Evolutionary conservation across 73 alveolate species (phyloP).

Genomic region (Paramecium sonneborni): DNA sequence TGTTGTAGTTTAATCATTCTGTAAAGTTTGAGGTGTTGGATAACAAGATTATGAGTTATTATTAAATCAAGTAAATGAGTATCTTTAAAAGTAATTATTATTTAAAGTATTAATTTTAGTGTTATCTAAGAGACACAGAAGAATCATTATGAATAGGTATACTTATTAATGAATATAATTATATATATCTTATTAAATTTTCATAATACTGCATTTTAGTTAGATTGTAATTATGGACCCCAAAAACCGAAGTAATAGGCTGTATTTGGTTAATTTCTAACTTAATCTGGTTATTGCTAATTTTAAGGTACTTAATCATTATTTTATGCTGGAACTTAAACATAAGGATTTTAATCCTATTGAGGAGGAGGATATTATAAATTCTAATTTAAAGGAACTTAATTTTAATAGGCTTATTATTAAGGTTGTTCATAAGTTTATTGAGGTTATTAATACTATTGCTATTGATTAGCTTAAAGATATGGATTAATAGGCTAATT

Average conservation of each 20-base stretch:
- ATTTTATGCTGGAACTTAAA: neutral
- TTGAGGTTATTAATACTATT: neutral
- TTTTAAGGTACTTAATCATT: neutral
- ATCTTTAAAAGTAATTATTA: neutral
- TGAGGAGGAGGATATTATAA: neutral
- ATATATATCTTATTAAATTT: neutral
- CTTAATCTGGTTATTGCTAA: neutral
- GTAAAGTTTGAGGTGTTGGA: slow-evolving; percentile 41
- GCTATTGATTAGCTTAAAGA: neutral
- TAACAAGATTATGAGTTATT: slow-evolving; percentile 3
- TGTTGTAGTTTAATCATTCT: slow-evolving; percentile 26
- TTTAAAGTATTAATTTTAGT: neutral
- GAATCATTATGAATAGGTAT: neutral
- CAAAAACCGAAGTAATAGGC: slow-evolving; percentile 42
- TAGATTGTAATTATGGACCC: slow-evolving; percentile 35
- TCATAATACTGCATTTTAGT: neutral
- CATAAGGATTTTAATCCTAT: neutral
- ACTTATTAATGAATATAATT: neutral
- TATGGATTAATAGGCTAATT: neutral
- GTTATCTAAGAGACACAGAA: neutral
- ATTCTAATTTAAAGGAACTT: neutral
- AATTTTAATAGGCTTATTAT: neutral
- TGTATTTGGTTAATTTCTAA: neutral
- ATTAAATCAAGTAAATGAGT: neutral
- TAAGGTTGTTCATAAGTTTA: neutral